Base-by-base conservation (phyloP, 2,329 filamentous ascomycete genomes). In the Arachnopeziza araneosa region DNA sequence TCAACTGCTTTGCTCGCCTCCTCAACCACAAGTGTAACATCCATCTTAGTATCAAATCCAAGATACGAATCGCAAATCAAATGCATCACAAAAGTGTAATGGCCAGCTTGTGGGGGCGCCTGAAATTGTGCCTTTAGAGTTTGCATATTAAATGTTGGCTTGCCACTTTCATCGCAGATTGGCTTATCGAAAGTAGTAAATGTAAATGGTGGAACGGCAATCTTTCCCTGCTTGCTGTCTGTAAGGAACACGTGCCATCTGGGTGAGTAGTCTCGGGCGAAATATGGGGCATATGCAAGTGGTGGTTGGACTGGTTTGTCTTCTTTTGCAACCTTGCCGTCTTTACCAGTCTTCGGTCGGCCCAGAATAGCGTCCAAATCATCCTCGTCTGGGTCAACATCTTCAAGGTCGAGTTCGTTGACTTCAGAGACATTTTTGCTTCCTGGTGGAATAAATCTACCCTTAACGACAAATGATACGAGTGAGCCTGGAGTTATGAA, bases 41-140 rank as follows among this genome's bases (percentile, higher is more conserved):
- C 91, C 80, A 91, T 85, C 81, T 92, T 95, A 55, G 88, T 89
- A 73, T 99, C 96, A 67, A 97, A 91, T 52, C 95, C 95, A 52
- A 99, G 81, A 70, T 99, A 99, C 71, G 90, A 93, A 76, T 99
- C 95, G 72, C 93, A 97, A 57, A 98, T 81, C 64, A 97, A 80
- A 75, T 98, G 89, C 86, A 98, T 90, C 63, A 92, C 89, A 73
- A 99, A 99, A 1, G 90, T 93, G 77, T 96, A 99, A 74, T 93
- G 89, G 52, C 93, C 95, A 5, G 91, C 84, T 73, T 96, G 90
- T 24, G 93, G 92, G 51, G 95, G 95, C 1, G 95, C 93, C 66
- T 93, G 91, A 75, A 99, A 99, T 74, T 97, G 91, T 74, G 96
- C 93, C 81, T 96, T 98, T 70, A 98, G 80, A 2, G 95, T 99